These are phyloP conservation scores for Apiospora sp. DNA, from an alignment of 2,329 filamentous ascomycete species.

Conservation along the genomic window DNA sequence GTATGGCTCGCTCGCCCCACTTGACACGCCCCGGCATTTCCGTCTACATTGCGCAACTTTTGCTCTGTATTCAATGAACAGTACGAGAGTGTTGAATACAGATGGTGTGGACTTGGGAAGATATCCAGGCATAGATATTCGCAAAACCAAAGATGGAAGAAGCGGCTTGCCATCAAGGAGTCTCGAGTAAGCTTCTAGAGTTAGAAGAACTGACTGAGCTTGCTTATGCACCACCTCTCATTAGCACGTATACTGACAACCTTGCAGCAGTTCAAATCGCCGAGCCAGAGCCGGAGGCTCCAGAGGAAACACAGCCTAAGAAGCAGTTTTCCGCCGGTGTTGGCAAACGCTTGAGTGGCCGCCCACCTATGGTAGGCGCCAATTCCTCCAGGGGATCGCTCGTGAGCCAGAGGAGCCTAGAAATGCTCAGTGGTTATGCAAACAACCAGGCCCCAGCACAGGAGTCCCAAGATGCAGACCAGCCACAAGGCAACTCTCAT, in stretches of 20 bases:
- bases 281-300: slow-evolving; percentile 47
- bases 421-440: slow-evolving; percentile 39
- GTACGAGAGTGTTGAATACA: not conserved
- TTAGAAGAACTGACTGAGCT: not conserved
- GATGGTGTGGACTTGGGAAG: not conserved
- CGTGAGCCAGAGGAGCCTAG: slow-evolving; percentile 47
- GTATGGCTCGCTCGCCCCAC: not conserved
- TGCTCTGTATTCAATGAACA: not conserved
- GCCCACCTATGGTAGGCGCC: slow-evolving; percentile 44
- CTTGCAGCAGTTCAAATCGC: slow-evolving; percentile 64
- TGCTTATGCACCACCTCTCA: not conserved
- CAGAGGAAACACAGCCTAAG: slow-evolving; percentile 48
- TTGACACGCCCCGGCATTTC: not conserved
- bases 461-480: slow-evolving; percentile 37
- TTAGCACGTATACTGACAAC: slow-evolving; percentile 30
- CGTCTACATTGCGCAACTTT: not conserved
- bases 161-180: not conserved
- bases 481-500: slow-evolving; percentile 39
- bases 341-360: slow-evolving; percentile 54
- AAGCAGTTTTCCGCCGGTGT: slow-evolving; percentile 55
- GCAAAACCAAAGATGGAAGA: not conserved
- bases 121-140: not conserved
- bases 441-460: slow-evolving; percentile 38
- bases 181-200: slow-evolving; percentile 9
- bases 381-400: slow-evolving; percentile 56